Evolutionary conservation across 164 flowering plant species (phyloP).

Genomic region (Kalanchoe fedtschenkoi): DNA sequence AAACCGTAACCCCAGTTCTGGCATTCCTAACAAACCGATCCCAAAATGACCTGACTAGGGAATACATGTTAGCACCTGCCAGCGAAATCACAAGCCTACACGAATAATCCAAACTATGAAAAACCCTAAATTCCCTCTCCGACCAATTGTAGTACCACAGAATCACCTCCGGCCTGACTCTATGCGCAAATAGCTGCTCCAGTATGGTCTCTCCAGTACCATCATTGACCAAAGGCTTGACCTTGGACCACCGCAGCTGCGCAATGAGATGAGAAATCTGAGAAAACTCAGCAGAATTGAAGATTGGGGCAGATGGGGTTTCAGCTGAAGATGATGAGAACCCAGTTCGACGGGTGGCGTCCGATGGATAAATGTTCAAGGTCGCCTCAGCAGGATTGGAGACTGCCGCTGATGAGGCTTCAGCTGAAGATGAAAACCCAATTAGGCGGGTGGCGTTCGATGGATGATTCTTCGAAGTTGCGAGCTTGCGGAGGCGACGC

Average conservation of each 20-base stretch:
- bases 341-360: neutral
- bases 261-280: constrained; percentile 21
- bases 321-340: neutral
- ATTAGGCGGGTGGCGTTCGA: neutral
- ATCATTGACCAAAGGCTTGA: constrained; percentile 22
- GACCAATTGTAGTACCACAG: constrained; percentile 43
- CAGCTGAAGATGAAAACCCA: neutral
- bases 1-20: constrained; percentile 13
- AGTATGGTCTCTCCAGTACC: constrained; percentile 19
- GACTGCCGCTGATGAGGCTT: neutral
- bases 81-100: constrained; percentile 26
- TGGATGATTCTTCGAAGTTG: neutral
- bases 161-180: constrained; percentile 18
- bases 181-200: constrained; percentile 20
- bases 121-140: constrained; percentile 17
- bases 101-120: constrained; percentile 23
- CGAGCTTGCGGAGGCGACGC: neutral
- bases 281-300: constrained; percentile 7
- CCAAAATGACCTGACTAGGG: constrained; percentile 29
- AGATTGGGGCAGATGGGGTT: neutral
- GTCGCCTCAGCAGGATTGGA: constrained; percentile 8
- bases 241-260: constrained; percentile 37
- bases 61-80: constrained; percentile 21
- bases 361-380: neutral
- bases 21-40: constrained; percentile 25